phyloP scores from a whole-genome alignment of 768 basidiomycete genomes.

The Lactarius evosmus region DNA sequence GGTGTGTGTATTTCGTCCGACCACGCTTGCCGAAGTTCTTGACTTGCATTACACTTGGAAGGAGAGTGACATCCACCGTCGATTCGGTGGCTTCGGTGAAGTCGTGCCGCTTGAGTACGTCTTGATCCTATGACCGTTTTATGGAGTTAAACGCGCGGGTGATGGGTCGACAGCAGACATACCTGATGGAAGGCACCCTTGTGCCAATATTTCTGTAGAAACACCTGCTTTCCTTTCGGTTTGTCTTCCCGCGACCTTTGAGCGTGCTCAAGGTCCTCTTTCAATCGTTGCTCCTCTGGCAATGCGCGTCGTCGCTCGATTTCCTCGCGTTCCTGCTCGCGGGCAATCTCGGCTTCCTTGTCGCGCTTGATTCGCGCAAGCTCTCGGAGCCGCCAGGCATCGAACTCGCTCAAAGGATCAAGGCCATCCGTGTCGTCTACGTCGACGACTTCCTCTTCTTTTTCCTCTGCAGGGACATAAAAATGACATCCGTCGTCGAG shows the following conservation, averaged over 20 bases:
- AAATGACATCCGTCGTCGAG: slow-evolving; percentile 2
- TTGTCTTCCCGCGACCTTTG: slow-evolving; percentile 81
- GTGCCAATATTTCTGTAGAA: slow-evolving; percentile 98
- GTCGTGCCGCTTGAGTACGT: slow-evolving; percentile 79
- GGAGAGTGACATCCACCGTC: slow-evolving; percentile 78
- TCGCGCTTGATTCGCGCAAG: slow-evolving; percentile 91
- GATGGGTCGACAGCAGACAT: slow-evolving; percentile 27
- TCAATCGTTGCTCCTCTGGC: slow-evolving; percentile 89
- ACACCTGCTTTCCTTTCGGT: slow-evolving; percentile 87
- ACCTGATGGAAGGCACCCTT: slow-evolving; percentile 99
- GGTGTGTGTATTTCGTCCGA: slow-evolving; percentile 93
- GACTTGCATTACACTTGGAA: slow-evolving; percentile 97
- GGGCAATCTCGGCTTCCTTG: slow-evolving; percentile 78
- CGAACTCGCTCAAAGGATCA: slow-evolving; percentile 87
- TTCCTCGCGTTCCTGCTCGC: slow-evolving; percentile 87
- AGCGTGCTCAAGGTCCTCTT: slow-evolving; percentile 88
- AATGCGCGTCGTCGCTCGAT: slow-evolving; percentile 87
- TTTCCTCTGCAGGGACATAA: slow-evolving; percentile 65
- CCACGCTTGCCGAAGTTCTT: slow-evolving; percentile 91
- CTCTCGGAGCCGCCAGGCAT: slow-evolving; percentile 94
- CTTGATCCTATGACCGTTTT: slow-evolving; percentile 62
- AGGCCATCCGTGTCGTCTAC: slow-evolving; percentile 94
- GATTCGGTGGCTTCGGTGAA: slow-evolving; percentile 88
- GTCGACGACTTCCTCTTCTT: slow-evolving; percentile 76
- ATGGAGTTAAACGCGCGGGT: slow-evolving; percentile 1